phyloP scores from a whole-genome alignment of 495 filamentous ascomycete genomes.

The Thermochaetoides thermophila region DNA sequence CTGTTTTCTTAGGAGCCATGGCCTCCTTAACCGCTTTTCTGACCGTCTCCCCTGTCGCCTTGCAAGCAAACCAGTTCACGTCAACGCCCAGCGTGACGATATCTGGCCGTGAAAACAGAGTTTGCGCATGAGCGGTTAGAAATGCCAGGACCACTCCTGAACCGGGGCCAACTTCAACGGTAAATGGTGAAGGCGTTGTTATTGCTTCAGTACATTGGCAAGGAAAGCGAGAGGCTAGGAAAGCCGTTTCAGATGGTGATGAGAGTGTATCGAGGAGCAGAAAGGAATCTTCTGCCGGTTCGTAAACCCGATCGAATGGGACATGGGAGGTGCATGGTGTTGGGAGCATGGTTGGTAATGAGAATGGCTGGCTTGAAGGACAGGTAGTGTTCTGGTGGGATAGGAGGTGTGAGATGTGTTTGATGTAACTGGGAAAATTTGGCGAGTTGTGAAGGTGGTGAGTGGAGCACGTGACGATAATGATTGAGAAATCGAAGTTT shows the following conservation, averaged over 20 bases:
- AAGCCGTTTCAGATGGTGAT: constrained; percentile 51
- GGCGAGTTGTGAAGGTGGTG: background rate
- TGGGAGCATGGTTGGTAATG: constrained; percentile 50
- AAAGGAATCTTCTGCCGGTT: constrained; percentile 89
- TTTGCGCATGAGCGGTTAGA: constrained; percentile 52
- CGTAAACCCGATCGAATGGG: constrained; percentile 71
- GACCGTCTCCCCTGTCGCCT: constrained; percentile 49
- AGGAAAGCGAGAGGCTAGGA: constrained; percentile 50
- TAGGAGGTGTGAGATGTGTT: background rate
- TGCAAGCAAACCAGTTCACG: constrained; percentile 67
- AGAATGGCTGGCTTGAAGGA: background rate
- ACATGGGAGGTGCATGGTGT: constrained; percentile 89
- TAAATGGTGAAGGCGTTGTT: constrained; percentile 16
- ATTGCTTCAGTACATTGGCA: too few relatives aligned
- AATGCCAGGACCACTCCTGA: constrained; percentile 88
- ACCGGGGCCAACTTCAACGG: constrained; percentile 80
- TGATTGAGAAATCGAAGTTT: too few relatives aligned
- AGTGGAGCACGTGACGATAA: too few relatives aligned
- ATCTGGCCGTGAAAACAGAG: constrained; percentile 58
- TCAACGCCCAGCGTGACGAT: constrained; percentile 64
- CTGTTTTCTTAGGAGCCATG: background rate
- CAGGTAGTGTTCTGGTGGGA: constrained; percentile 1
- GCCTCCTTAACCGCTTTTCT: constrained; percentile 27
- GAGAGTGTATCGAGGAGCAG: constrained; percentile 88
- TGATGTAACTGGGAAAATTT: background rate